Evolutionary conservation across 2,329 filamentous ascomycete genomes (phyloP).

Genomic region (Pseudocercospora fijiensis): DNA sequence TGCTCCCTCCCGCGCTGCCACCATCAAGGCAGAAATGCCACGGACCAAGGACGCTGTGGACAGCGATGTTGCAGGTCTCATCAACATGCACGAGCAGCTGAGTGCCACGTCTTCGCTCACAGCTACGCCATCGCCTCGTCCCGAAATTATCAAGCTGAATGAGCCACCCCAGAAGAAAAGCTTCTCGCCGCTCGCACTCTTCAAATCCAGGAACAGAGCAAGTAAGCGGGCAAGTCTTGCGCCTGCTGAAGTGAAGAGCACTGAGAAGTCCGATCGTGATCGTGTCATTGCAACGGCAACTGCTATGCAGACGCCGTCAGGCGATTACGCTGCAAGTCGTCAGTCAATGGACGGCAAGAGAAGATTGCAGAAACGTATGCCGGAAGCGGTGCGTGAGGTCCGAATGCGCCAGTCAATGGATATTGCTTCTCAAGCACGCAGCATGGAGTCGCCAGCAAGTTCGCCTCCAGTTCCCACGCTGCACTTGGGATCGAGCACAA

Average conservation of each 20-base stretch:
- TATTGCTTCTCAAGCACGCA: neutral
- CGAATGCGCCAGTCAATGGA: slow-evolving; percentile 19
- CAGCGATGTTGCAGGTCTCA: neutral
- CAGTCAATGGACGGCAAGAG: slow-evolving; percentile 3
- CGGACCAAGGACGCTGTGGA: neutral
- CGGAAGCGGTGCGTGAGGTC: slow-evolving; percentile 26
- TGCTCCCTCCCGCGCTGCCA: neutral
- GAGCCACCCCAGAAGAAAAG: slow-evolving; percentile 2
- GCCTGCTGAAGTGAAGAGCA: neutral
- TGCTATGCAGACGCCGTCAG: neutral
- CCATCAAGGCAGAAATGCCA: neutral
- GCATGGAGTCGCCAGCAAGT: slow-evolving; percentile 9
- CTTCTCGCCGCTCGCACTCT: slow-evolving; percentile 17
- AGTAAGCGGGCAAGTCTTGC: slow-evolving; percentile 8
- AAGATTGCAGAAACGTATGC: slow-evolving; percentile 35
- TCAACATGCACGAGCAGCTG: neutral
- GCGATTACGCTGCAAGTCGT: slow-evolving; percentile 1
- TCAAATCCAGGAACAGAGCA: slow-evolving; percentile 14
- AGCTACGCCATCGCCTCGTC: slow-evolving; percentile 4
- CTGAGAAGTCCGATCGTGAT: neutral
- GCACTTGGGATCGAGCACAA: neutral
- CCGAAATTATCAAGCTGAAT: neutral
- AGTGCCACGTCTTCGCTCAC: neutral
- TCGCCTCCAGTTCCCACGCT: neutral
- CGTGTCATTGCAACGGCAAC: neutral